These are phyloP conservation scores for Phyllosticta paracitricarpa DNA, from an alignment of 2,329 filamentous ascomycete species.

Conservation along the genomic window DNA sequence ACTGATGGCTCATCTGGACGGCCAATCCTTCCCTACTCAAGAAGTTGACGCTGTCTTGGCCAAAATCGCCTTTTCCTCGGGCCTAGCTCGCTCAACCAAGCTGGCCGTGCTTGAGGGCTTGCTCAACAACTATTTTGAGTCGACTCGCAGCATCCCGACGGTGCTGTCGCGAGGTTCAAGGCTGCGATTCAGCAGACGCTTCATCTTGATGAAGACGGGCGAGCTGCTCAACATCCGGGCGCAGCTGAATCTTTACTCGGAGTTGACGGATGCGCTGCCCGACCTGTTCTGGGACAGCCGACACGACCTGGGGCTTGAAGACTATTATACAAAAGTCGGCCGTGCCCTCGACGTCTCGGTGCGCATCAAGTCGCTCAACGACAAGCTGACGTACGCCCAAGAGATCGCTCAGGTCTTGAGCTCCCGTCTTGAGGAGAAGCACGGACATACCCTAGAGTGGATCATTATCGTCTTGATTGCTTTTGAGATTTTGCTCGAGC, in stretches of 20 bases:
- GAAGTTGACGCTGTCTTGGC: constrained; percentile 60
- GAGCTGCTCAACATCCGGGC: constrained; percentile 82
- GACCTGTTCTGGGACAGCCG: constrained; percentile 95
- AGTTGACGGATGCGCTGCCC: constrained; percentile 87
- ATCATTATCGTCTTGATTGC: constrained; percentile 92
- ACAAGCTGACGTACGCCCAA: constrained; percentile 96
- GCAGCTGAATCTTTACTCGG: constrained; percentile 91
- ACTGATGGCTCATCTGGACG: constrained; percentile 12
- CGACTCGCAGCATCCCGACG: constrained; percentile 70
- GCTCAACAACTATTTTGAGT: constrained; percentile 75
- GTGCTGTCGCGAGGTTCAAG: constrained; percentile 60
- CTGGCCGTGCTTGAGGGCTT: constrained; percentile 82
- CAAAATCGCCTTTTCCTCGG: constrained; percentile 94
- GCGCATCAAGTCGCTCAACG: constrained; percentile 82
- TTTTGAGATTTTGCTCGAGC: constrained; percentile 83
- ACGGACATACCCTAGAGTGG: constrained; percentile 81
- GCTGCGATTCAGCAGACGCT: constrained; percentile 51
- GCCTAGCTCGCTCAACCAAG: constrained; percentile 85
- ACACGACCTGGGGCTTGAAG: constrained; percentile 81
- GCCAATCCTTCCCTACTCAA: constrained; percentile 8
- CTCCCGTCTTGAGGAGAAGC: constrained; percentile 82
- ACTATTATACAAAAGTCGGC: constrained; percentile 91
- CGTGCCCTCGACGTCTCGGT: constrained; percentile 83
- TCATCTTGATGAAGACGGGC: constrained; percentile 88
- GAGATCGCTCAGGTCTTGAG: constrained; percentile 86